Conservation (phyloP, 2,329 filamentous ascomycete genomes). For the Trichoderma asperellum region DNA sequence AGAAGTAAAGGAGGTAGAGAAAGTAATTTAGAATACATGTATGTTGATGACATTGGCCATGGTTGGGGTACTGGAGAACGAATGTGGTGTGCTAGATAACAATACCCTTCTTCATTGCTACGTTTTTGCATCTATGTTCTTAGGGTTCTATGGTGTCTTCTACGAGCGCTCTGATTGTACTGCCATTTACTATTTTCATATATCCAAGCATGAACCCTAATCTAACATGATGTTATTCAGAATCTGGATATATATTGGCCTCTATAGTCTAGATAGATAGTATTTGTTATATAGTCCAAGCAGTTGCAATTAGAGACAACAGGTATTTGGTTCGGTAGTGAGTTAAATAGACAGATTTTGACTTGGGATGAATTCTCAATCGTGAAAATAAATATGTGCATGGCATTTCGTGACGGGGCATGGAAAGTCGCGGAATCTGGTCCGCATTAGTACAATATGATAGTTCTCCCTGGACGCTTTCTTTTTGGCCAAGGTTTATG, state of each 20-base stretch:
- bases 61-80: too few species aligned
- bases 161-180: too few species aligned
- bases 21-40: too few species aligned
- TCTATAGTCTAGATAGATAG: slow-evolving; percentile 17
- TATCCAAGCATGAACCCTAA: too few species aligned
- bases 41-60: too few species aligned
- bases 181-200: too few species aligned
- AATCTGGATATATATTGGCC: slow-evolving; percentile 2
- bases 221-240: background rate
- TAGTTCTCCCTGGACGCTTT: background rate
- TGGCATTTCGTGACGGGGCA: slow-evolving; percentile 17
- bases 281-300: background rate
- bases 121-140: too few species aligned
- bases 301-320: background rate
- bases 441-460: background rate
- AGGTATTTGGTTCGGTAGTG: background rate
- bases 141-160: too few species aligned
- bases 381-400: background rate
- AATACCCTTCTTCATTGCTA: too few species aligned
- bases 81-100: too few species aligned
- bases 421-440: background rate
- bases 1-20: too few species aligned
- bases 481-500: background rate
- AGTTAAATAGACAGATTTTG: background rate
- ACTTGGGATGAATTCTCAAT: background rate